These are phyloP conservation scores for Melaleuca alternifolia DNA, from an alignment of 345 rosid species.

Conservation along the genomic window DNA sequence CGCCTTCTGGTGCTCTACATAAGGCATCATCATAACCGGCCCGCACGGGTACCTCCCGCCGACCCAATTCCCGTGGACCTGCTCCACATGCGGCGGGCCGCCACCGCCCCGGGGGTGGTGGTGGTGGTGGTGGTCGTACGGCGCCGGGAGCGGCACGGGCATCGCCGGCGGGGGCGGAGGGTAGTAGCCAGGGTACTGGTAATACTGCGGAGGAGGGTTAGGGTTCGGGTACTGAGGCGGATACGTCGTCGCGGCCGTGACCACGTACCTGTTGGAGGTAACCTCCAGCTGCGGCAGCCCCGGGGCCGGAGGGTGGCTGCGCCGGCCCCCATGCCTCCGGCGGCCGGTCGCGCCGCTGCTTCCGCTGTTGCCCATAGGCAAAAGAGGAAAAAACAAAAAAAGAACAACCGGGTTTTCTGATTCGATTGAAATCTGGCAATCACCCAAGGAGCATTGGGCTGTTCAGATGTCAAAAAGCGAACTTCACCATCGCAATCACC, in stretches of 20 bases:
- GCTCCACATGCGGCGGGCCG: conserved; percentile 13
- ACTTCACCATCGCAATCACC: not conserved
- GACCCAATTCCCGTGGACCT: conserved; percentile 19
- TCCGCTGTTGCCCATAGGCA: conserved; percentile 50
- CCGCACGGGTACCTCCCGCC: conserved; percentile 40
- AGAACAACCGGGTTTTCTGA: not conserved
- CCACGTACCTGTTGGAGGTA: conserved; percentile 57
- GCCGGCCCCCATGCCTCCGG: conserved; percentile 41
- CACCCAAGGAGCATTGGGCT: not conserved
- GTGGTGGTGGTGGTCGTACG: conserved; percentile 56
- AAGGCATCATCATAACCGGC: conserved; percentile 36
- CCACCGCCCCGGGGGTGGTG: conserved; percentile 13
- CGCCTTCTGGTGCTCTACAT: conserved; percentile 77
- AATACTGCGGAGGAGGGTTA: conserved; percentile 28
- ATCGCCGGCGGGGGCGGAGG: conserved; percentile 40
- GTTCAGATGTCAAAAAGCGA: not conserved
- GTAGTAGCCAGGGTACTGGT: conserved; percentile 62
- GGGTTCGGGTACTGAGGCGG: conserved; percentile 53
- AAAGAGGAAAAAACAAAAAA: not conserved
- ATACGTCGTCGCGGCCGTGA: conserved; percentile 86
- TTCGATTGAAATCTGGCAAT: not conserved
- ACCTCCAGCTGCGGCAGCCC: conserved; percentile 41
- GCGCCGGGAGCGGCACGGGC: conserved; percentile 47
- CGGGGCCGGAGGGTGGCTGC: conserved; percentile 32
- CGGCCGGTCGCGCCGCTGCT: conserved; percentile 48